A percentile compares a stretch with the other conserved stretches of the same genome.
phyloP scores from a whole-genome alignment of 768 basidiomycete species.

The Pisolithus tinctorius region DNA sequence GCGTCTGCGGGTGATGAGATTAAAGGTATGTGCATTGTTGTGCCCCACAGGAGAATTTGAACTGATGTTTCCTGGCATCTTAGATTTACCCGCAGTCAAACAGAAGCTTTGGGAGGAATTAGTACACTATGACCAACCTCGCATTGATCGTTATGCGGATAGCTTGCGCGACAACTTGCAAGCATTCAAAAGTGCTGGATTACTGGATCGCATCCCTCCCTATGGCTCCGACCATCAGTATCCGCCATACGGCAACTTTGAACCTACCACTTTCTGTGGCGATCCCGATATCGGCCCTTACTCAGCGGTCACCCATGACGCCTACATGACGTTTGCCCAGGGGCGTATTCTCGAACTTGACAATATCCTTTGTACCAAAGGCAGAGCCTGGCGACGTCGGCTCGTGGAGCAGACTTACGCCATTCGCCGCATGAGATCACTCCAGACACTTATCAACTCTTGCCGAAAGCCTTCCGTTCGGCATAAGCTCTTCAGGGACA shows the following conservation, averaged over 20 bases:
- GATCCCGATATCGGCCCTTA: not conserved
- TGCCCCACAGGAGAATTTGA: too few species aligned
- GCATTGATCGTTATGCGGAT: not conserved
- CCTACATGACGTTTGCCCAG: slow-evolving; percentile 1
- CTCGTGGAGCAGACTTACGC: not conserved
- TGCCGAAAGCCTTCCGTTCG: not conserved
- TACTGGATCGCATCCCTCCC: not conserved
- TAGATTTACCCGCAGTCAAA: not conserved
- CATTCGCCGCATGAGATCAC: not conserved
- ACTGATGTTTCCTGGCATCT: not conserved
- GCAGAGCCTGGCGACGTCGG: not conserved
- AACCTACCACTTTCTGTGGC: not conserved
- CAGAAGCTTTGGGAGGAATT: not conserved
- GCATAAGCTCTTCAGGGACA: not conserved
- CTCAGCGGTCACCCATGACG: not conserved
- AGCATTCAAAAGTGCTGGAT: not conserved
- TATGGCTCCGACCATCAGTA: not conserved
- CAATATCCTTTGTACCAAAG: not conserved
- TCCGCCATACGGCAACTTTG: not conserved
- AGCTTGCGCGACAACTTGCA: not conserved
- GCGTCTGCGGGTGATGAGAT: not conserved
- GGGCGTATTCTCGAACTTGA: not conserved
- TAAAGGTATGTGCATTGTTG: not conserved
- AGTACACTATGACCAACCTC: not conserved
- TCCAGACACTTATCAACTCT: not conserved